Evolutionary conservation across 768 basidiomycete species (phyloP).

Genomic region (Phallus indusiatus): DNA sequence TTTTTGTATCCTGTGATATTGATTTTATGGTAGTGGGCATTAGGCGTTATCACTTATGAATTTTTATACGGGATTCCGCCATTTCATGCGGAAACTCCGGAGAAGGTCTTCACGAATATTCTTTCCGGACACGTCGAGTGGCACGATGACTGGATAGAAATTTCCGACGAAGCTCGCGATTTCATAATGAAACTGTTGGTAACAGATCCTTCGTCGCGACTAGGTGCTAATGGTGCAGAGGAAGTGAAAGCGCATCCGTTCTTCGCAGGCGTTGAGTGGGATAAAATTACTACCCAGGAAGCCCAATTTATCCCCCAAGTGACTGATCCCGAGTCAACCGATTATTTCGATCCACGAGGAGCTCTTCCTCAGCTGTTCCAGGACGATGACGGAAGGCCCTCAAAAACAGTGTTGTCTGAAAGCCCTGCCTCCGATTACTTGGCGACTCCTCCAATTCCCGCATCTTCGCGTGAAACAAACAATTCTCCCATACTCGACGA

Average conservation of each 20-base stretch:
- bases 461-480: constrained; percentile 26
- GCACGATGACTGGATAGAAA: constrained; percentile 90
- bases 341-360: constrained; percentile 97
- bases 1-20: constrained; percentile 11
- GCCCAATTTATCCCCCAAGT: constrained; percentile 95
- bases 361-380: constrained; percentile 87
- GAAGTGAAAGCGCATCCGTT: constrained; percentile 92
- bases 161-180: constrained; percentile 77
- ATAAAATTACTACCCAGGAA: constrained; percentile 76
- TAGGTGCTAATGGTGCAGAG: constrained; percentile 80
- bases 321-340: constrained; percentile 95
- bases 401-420: constrained; percentile 23
- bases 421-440: constrained; percentile 30
- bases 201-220: constrained; percentile 64
- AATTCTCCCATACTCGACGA: constrained; percentile 68
- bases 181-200: constrained; percentile 85
- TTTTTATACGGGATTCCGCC: constrained; percentile 95
- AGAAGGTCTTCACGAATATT: constrained; percentile 97
- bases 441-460: constrained; percentile 27
- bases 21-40: constrained; percentile 68
- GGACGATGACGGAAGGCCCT: constrained; percentile 68
- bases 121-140: constrained; percentile 89
- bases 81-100: constrained; percentile 95
- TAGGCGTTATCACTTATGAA: constrained; percentile 97
- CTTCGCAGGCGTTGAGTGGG: constrained; percentile 89